Base-by-base conservation (phyloP, 225 moss, liverwort and hornwort genomes). In the Lunularia cruciata region DNA sequence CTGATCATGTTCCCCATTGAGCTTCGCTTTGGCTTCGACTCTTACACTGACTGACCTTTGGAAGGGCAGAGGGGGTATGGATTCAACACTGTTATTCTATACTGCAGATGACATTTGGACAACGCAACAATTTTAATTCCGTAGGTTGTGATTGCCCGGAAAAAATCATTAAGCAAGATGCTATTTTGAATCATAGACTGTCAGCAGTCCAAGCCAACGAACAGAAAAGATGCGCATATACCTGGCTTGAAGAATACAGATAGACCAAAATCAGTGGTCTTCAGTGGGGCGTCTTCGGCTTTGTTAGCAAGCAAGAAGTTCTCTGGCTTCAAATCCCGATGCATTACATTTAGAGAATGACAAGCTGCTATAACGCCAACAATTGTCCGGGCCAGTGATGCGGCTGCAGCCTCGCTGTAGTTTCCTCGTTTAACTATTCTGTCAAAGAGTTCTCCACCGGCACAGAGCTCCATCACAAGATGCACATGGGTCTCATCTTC, bases 321-420 rank as follows among this genome's bases (percentile, higher is more conserved):
- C 25, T 67, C 67, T 3, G 67, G 67, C 52, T 67, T 67, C 51
- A 67, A 26, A 67, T 67, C 67, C 14, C 67, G 67, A 37, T 67
- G 67, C 51, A 67, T 67, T 2, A 67, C 67, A 36, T 67, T 67
- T 15, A 67, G 49, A 2, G 67, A 67, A 20, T 67, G 67, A 26
- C 67, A 67, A 52, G 67, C 49, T 22, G 53, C 67, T 16, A 67
- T 67, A 1, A 67, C 67, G 5, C 67, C 67, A 20, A 67, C 67
- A 3, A 67, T 52, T 23, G 67, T 67, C 34, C 67, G 67, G 47
- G 19, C 19, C n/a, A 67, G 67, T 4, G 51, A 33, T 35, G 67
- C 49, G 9, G 67, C 67, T 53, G 67, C 67, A 49, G 67, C 67
- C 67, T 67, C 67, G 52, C 67, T 67, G 52, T 67, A 67, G 34